Evolutionary conservation across 768 basidiomycete species (phyloP), one percentile per base, ranked within the genome.

Genomic region (Atractiella rhizophila): DNA sequence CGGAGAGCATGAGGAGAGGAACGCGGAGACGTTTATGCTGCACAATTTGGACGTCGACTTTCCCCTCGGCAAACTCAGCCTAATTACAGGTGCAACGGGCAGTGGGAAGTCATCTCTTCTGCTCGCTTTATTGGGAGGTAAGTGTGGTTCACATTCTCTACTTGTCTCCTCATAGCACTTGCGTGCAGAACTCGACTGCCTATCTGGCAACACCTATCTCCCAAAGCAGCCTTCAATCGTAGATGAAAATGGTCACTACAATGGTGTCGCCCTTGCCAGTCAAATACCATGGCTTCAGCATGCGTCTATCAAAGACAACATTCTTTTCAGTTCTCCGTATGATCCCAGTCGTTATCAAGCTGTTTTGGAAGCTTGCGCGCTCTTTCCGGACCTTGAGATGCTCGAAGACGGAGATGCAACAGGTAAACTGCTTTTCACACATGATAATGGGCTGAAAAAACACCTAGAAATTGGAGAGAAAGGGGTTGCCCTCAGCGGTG

Each of bases 381-480:
- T 83, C 20, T 52, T 57, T 13, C 65, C 64, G 18, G 81, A 83
- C 54, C 60, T 86, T n/a, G 63, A 66, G 39, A 68, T 78, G 9
- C 64, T 83, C 26, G 70, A 74, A 35, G 72, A 75, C 15, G 79
- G 78, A 0, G 80, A 83, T 53, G 61, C 71, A 58, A 82, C 79
- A 10, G 52, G 54, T n/a, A n/a, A n/a, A n/a, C n/a, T n/a, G n/a
- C n/a, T n/a, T n/a, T n/a, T n/a, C n/a, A n/a, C n/a, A n/a, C n/a
- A n/a, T n/a, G n/a, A n/a, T n/a, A n/a, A n/a, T n/a, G n/a, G n/a
- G n/a, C n/a, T n/a, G n/a, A n/a, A 30, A 12, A 30, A 12, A 30
- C 16, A 30, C 13, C 9, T 16, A 12, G 34, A 12, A 12, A 7
- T 19, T 35, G 8, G 8, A 7, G 24, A 19, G 16, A 19, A 18